These are phyloP conservation scores for Lathyrus oleraceus DNA, from an alignment of 306 rosid genomes.

Conservation along the genomic window DNA sequence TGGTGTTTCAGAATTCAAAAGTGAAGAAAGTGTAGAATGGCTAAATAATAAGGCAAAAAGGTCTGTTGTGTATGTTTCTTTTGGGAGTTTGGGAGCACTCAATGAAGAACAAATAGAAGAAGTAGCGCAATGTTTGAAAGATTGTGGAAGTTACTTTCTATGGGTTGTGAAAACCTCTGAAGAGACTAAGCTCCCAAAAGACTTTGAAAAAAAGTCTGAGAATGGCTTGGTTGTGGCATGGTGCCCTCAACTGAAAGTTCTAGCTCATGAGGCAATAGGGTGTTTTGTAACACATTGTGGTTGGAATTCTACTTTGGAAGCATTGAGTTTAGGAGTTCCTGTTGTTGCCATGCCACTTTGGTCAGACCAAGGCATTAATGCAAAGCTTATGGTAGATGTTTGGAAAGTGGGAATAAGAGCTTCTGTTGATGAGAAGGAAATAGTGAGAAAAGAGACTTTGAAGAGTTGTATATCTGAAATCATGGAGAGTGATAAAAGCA, in stretches of 20 bases:
- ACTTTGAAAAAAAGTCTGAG: slow-evolving; percentile 27
- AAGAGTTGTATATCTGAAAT: slow-evolving; percentile 6
- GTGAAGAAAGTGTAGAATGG: slow-evolving; percentile 31
- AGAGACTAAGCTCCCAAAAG: slow-evolving; percentile 26
- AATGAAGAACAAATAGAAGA: slow-evolving; percentile 27
- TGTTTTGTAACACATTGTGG: slow-evolving; percentile 44
- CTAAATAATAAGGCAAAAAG: slow-evolving; percentile 28
- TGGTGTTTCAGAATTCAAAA: background rate
- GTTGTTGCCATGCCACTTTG: slow-evolving; percentile 8
- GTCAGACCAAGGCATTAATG: background rate
- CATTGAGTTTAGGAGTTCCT: slow-evolving; percentile 36
- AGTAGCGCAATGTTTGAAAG: slow-evolving; percentile 6
- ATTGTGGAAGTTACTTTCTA: slow-evolving; percentile 15
- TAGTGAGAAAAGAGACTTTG: slow-evolving; percentile 11
- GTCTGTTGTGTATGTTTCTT: background rate
- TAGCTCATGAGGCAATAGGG: slow-evolving; percentile 37
- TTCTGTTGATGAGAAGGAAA: background rate
- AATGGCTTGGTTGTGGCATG: slow-evolving; percentile 35
- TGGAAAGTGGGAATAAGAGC: background rate
- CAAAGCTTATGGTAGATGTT: background rate
- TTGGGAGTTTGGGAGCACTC: background rate
- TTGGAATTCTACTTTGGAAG: slow-evolving; percentile 26
- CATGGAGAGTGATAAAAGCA: slow-evolving; percentile 22
- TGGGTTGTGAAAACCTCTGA: slow-evolving; percentile 29
- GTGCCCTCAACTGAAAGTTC: slow-evolving; percentile 29